Evolutionary conservation across 192 early-diverging fungal genomes (phyloP).

Genomic region (Endogone sp.): DNA sequence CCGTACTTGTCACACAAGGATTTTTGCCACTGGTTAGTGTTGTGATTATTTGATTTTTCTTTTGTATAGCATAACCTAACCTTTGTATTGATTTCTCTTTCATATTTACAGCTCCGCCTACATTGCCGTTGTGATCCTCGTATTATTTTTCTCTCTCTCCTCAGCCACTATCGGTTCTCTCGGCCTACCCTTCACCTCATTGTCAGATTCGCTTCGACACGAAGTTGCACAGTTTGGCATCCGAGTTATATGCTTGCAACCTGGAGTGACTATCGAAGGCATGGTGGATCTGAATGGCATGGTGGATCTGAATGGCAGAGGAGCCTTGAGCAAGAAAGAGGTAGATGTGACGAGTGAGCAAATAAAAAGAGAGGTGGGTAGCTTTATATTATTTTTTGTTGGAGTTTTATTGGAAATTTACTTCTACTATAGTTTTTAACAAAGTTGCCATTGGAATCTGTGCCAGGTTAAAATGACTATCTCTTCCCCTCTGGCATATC

Average conservation of each 20-base stretch:
- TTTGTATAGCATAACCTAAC: not conserved
- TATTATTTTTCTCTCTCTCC: not conserved
- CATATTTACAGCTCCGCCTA: not conserved
- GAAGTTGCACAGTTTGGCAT: conserved; percentile 45
- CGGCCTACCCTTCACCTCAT: conserved; percentile 1
- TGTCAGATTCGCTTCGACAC: conserved; percentile 37
- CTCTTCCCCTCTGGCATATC: not conserved
- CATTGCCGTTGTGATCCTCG: not conserved
- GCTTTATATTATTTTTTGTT: not conserved
- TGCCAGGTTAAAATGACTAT: not conserved
- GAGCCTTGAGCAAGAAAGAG: not conserved
- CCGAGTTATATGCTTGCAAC: conserved; percentile 31
- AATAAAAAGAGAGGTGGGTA: not conserved
- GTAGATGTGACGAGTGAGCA: not conserved
- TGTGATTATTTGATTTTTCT: not conserved
- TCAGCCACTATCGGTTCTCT: not conserved
- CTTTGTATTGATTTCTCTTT: not conserved
- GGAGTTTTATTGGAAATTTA: not conserved
- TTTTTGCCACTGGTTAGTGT: not conserved
- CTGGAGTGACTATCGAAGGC: conserved; percentile 2
- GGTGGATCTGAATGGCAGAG: no score
- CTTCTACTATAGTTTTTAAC: not conserved
- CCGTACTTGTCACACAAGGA: conserved; percentile 20
- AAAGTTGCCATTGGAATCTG: no score
- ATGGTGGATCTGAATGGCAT: no score